Evolutionary conservation across 345 rosid genomes (phyloP).

Genomic region (Citrus cavaleriei): DNA sequence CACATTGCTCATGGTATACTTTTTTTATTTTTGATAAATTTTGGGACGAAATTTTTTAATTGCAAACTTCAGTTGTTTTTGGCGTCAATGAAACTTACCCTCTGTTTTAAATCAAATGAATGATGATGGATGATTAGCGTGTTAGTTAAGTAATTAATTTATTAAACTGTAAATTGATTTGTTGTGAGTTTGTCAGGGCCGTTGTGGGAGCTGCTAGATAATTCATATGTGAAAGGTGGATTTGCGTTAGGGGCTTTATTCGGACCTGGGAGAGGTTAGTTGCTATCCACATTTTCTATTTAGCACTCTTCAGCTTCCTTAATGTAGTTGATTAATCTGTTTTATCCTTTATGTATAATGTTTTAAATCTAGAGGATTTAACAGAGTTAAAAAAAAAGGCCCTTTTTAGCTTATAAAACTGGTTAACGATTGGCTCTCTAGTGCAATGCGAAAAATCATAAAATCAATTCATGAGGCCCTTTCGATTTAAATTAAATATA

Average conservation of each 20-base stretch:
- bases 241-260: constrained; percentile 74
- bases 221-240: constrained; percentile 80
- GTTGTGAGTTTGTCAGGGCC: constrained; percentile 44
- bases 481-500: constrained; percentile 6
- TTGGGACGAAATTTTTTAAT: neutral
- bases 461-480: neutral
- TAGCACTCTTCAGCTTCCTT: neutral
- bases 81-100: neutral
- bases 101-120: neutral
- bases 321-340: neutral
- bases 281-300: neutral
- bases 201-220: constrained; percentile 72
- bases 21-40: neutral
- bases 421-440: neutral
- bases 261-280: constrained; percentile 95
- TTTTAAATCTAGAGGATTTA: neutral
- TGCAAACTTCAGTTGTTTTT: neutral
- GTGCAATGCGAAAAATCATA: neutral
- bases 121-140: neutral
- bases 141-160: neutral
- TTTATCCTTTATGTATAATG: neutral
- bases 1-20: constrained; percentile 75
- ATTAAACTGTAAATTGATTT: constrained; percentile 3
- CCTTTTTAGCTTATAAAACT: neutral
- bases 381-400: neutral